Conservation (phyloP, 169 alveolate genomes). For the Plasmodium cynomolgi region DNA sequence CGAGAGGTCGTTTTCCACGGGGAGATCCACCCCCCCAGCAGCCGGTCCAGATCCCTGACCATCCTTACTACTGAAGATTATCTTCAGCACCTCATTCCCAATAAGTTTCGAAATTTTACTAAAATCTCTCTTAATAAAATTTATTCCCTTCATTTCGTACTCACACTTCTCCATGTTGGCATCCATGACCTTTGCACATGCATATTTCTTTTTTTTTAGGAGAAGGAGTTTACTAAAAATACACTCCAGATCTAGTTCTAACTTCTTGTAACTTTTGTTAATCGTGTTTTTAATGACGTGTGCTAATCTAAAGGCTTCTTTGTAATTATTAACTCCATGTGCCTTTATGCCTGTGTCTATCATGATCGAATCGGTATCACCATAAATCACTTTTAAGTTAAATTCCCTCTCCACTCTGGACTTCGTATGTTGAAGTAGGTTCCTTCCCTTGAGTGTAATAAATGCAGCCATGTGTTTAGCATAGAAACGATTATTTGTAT, state of each 20-base stretch:
- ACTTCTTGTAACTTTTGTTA: constrained; percentile 93
- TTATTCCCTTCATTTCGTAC: constrained; percentile 97
- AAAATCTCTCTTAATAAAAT: constrained; percentile 99
- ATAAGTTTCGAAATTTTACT: constrained; percentile 93
- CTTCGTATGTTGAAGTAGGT: constrained; percentile 89
- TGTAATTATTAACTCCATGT: constrained; percentile 81
- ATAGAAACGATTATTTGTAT: constrained; percentile 96
- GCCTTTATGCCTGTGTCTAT: constrained; percentile 93
- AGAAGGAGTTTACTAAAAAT: constrained; percentile 95
- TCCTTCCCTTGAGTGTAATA: constrained; percentile 93
- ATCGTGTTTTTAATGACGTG: constrained; percentile 89
- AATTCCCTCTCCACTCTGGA: constrained; percentile 92
- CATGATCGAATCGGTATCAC: constrained; percentile 99
- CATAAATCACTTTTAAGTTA: constrained; percentile 96
- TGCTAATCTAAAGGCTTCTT: constrained; percentile 92
- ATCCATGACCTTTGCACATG: constrained; percentile 93
- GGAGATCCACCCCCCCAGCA: neutral
- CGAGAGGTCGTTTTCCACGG: constrained; percentile 82
- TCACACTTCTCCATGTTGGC: constrained; percentile 81
- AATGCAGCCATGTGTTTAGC: constrained; percentile 98
- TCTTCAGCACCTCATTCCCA: constrained; percentile 80
- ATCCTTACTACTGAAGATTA: constrained; percentile 58
- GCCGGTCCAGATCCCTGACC: neutral
- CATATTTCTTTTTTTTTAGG: constrained; percentile 98
- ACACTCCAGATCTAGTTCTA: constrained; percentile 98